phyloP scores from a whole-genome alignment of 306 rosid genomes.

The Vachellia collinsii region DNA sequence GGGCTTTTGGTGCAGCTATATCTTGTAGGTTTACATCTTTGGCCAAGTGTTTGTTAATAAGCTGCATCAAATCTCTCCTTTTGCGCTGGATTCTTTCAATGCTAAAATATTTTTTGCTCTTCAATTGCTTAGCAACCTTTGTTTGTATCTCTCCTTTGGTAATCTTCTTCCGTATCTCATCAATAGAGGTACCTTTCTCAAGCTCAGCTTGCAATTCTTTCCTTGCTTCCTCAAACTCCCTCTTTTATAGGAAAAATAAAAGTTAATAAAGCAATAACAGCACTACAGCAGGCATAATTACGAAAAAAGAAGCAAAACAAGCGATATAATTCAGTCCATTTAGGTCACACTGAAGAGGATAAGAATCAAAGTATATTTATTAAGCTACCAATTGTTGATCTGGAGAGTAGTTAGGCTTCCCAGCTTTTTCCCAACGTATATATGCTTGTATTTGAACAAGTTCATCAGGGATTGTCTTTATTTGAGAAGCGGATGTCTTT shows the following conservation, averaged over 20 bases:
- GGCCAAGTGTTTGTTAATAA: constrained; percentile 62
- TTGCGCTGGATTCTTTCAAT: constrained; percentile 65
- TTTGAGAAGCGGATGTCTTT: constrained; percentile 51
- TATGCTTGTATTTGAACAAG: constrained; percentile 81
- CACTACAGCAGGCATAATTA: constrained; percentile 22
- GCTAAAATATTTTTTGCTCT: constrained; percentile 55
- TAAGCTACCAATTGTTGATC: constrained; percentile 68
- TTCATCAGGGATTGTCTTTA: constrained; percentile 66
- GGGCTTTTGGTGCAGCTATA: constrained; percentile 48
- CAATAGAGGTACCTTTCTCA: constrained; percentile 67
- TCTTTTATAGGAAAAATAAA: constrained; percentile 36
- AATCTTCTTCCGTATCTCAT: constrained; percentile 71
- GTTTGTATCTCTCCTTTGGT: constrained; percentile 74
- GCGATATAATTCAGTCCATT: constrained; percentile 29
- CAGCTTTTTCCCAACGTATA: constrained; percentile 90
- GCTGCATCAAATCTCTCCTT: constrained; percentile 71
- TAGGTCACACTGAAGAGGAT: constrained; percentile 24
- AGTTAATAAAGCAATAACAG: constrained; percentile 31
- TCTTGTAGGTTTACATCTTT: constrained; percentile 47
- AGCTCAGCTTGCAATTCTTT: constrained; percentile 69
- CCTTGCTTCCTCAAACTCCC: constrained; percentile 84
- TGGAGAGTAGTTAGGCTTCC: constrained; percentile 76
- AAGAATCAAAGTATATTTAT: constrained; percentile 34
- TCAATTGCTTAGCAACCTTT: constrained; percentile 70
- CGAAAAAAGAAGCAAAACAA: constrained; percentile 29